Base-by-base conservation (phyloP, 2,329 filamentous ascomycete species). In the Beauveria sp. region DNA sequence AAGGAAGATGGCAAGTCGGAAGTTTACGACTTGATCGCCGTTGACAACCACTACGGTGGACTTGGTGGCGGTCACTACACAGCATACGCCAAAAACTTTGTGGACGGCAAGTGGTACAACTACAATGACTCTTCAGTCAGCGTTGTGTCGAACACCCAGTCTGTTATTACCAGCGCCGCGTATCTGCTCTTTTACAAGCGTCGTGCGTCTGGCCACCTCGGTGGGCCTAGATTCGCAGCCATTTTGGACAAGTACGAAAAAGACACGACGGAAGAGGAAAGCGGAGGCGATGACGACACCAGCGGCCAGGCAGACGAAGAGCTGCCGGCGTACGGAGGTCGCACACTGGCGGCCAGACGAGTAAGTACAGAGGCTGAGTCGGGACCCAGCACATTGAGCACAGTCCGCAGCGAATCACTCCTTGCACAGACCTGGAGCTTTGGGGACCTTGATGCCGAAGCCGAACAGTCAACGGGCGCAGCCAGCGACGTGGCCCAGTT, bases 151-250 rank as follows among this genome's bases (percentile, higher is more conserved):
- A 83, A 90, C 63, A 79, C 86, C 0, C 74, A 82, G 40, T 79
- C 78, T 31, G 84, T 91, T 9, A 84, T 96, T 5, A 89, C 90
- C 5, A 76, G 84, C 18, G 88, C 89, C 22, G 95, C 95, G 0
- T 99, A 99, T 74, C 83, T 99, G 12, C 81, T 99, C 40, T 99
- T 99, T 80, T 99, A 99, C 77, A 90, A 95, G 46, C 89, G 95
- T 62, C 88, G 91, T 65, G 91, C 91, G 5, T 80, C 83, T 8
- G 76, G 75, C 64, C 89, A 91, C 65, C 85, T 99, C 66, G 95
- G 95, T 62, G 93, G 93, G 28, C 82, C 87, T 50, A 83, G 83
- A 57, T 87, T 97, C 64, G 83, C 87, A 67, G 79, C 87, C 66
- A 86, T 96, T 55, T 79, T 90, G 60, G 83, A 87, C 58, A 79